Evolutionary conservation across 2,329 filamentous ascomycete species (phyloP), one percentile per base, ranked within the genome.

Genomic region (Aspergillus candidus): DNA sequence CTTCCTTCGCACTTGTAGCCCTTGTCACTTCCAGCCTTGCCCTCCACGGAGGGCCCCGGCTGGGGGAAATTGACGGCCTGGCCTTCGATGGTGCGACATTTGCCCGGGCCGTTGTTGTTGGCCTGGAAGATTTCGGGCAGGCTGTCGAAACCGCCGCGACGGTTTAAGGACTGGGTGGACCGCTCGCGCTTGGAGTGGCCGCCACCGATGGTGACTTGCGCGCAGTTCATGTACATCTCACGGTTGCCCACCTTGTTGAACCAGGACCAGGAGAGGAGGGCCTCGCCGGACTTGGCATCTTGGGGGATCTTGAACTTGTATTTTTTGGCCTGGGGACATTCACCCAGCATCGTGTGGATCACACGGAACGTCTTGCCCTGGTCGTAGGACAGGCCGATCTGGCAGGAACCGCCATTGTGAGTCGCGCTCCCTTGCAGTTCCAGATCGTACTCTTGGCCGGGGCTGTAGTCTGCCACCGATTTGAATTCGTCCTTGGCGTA

Each of bases 151-250:
- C 61, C 47, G 27, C 50, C 41, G 30, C 43, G 43, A 30, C 37
- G 44, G 36, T 45, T 27, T 27, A 54, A 27, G 11, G 39, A 31
- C 12, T 40, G 43, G 37, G 43, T 48, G 36, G 51, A 43, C 32
- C 48, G 22, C 11, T 43, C 30, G 5, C 38, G 35, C 30, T 42
- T 38, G 2, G 35, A 27, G 22, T 8, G 29, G 6, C 32, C 17
- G 10, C 61, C 62, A 2, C 67, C 59, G 31, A 89, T 81, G 49
- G 77, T 79, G 55, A 90, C 77, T 40, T 78, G 73, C 6, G 86
- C 86, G 60, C 87, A 93, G 69, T 88, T 88, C 83, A 88, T 88
- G 76, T 93, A 93, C 78, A 86, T 86, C 64, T 91, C 86, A 38
- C 86, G 77, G 68, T 89, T 89, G 18, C 86, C 86, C 33, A 84